These are phyloP conservation scores for Monascus ruber DNA, from an alignment of 2,329 filamentous ascomycete species.

Conservation along the genomic window DNA sequence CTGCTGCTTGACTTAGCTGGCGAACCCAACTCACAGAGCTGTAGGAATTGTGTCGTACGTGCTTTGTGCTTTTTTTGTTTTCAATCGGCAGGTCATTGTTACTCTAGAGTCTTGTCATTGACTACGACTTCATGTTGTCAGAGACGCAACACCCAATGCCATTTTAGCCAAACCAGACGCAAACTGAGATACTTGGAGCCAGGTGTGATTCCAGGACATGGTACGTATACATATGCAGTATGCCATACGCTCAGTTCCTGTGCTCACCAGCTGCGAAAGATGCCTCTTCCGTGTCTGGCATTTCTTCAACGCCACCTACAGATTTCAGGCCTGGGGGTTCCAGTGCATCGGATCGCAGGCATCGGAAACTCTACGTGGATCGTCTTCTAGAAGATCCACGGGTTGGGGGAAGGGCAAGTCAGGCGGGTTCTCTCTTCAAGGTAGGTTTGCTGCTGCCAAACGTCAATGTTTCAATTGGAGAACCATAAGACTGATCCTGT, in stretches of 20 bases:
- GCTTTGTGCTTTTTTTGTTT: no score
- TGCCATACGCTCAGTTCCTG: no score
- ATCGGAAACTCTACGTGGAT: slow-evolving; percentile 9
- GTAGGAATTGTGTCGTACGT: slow-evolving; percentile 18
- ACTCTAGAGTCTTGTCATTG: no score
- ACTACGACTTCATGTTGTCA: neutral
- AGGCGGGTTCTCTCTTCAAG: slow-evolving; percentile 11
- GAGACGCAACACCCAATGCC: slow-evolving; percentile 11
- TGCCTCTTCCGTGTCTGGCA: neutral
- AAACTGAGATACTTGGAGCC: slow-evolving; percentile 4
- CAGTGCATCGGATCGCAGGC: neutral
- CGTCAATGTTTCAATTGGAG: no score
- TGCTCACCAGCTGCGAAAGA: neutral
- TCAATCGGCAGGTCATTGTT: no score
- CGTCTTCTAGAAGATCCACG: slow-evolving; percentile 8
- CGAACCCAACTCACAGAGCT: slow-evolving; percentile 4
- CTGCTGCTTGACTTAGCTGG: neutral
- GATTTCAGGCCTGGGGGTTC: neutral
- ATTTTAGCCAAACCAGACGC: slow-evolving; percentile 13
- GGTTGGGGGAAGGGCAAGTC: slow-evolving; percentile 4
- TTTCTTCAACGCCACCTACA: neutral
- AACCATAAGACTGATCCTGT: no score
- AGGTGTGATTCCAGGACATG: neutral
- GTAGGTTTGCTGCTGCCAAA: slow-evolving; percentile 1
- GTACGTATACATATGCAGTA: neutral